These are phyloP conservation scores for Lasiodiplodia sp. DNA, from an alignment of 2,329 filamentous ascomycete species.

Conservation along the genomic window DNA sequence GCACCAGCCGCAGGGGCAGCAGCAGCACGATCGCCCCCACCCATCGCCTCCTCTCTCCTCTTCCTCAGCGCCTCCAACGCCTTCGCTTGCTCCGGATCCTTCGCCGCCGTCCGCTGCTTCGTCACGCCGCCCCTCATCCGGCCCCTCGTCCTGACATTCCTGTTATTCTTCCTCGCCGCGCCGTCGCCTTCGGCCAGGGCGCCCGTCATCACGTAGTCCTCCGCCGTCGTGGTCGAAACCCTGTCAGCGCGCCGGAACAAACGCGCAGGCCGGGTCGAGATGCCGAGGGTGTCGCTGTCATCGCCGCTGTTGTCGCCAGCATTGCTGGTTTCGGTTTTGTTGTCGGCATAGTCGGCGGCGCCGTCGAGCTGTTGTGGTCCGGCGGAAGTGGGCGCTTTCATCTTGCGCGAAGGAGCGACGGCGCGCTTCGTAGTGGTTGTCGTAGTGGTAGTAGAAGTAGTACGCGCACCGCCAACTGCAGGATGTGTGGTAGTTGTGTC, in stretches of 20 bases:
- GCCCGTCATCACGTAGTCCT: conserved; percentile 46
- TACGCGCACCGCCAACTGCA: background rate
- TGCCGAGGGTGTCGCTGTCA: conserved; percentile 45
- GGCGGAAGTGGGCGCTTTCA: background rate
- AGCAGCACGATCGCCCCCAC: background rate
- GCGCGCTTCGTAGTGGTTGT: background rate
- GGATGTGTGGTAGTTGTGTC: background rate
- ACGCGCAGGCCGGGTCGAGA: conserved; percentile 32
- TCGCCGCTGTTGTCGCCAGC: conserved; percentile 34
- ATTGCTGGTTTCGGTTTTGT: background rate
- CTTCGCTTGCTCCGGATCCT: conserved; percentile 37
- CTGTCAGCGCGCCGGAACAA: conserved; percentile 36
- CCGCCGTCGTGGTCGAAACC: conserved; percentile 34
- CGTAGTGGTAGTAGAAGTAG: background rate
- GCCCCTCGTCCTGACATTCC: background rate
- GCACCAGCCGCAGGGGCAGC: background rate
- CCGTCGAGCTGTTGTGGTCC: background rate
- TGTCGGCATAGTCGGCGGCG: background rate
- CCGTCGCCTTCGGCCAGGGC: conserved; percentile 39
- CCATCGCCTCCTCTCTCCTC: conserved; percentile 40
- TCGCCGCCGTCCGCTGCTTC: conserved; percentile 36
- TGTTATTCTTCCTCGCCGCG: conserved; percentile 20
- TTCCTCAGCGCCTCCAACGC: conserved; percentile 43
- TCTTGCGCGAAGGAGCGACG: background rate
- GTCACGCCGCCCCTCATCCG: conserved; percentile 19